These are phyloP conservation scores for Cryptococcus depauperatus DNA, from an alignment of 1,284 basidiomycete species.

Conservation along the genomic window DNA sequence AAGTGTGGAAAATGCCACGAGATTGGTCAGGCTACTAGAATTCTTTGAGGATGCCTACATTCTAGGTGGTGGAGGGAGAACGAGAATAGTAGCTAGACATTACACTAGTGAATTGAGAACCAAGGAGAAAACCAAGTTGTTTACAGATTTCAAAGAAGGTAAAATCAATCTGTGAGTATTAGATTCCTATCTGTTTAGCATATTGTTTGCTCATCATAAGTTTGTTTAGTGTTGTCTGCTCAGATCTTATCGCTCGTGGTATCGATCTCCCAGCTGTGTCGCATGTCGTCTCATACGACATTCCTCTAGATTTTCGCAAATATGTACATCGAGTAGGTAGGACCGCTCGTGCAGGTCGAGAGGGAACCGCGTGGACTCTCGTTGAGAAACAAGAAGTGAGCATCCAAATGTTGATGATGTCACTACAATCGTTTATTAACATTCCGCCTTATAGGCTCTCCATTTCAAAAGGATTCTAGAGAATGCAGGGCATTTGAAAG, in stretches of 20 bases:
- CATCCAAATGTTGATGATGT: too few relatives aligned
- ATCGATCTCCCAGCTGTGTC: slow-evolving; percentile 87
- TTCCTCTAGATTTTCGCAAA: slow-evolving; percentile 92
- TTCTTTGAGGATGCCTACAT: slow-evolving; percentile 62
- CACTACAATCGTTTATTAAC: slow-evolving; percentile 32
- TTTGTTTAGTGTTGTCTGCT: slow-evolving; percentile 79
- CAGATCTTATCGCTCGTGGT: slow-evolving; percentile 92
- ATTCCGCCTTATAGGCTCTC: too few relatives aligned
- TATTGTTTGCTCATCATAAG: neutral
- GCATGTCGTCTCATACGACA: slow-evolving; percentile 90
- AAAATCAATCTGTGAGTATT: slow-evolving; percentile 69
- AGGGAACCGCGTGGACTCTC: slow-evolving; percentile 83
- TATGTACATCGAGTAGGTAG: slow-evolving; percentile 94
- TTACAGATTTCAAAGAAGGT: slow-evolving; percentile 72
- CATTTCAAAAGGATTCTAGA: slow-evolving; percentile 82
- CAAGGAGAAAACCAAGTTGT: slow-evolving; percentile 63
- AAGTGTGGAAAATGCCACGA: slow-evolving; percentile 77
- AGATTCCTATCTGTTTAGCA: neutral
- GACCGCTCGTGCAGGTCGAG: slow-evolving; percentile 81
- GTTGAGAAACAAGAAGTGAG: slow-evolving; percentile 97
- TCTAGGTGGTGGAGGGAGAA: slow-evolving; percentile 20
- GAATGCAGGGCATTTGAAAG: slow-evolving; percentile 62
- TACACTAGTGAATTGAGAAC: slow-evolving; percentile 82
- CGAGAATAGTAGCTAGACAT: slow-evolving; percentile 52
- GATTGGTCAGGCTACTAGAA: slow-evolving; percentile 73